Percentiles rank a stretch among this genome's conserved stretches.
Evolutionary conservation across 1,284 basidiomycete genomes (phyloP).

Genomic region (Ceratobasidium sp.): DNA sequence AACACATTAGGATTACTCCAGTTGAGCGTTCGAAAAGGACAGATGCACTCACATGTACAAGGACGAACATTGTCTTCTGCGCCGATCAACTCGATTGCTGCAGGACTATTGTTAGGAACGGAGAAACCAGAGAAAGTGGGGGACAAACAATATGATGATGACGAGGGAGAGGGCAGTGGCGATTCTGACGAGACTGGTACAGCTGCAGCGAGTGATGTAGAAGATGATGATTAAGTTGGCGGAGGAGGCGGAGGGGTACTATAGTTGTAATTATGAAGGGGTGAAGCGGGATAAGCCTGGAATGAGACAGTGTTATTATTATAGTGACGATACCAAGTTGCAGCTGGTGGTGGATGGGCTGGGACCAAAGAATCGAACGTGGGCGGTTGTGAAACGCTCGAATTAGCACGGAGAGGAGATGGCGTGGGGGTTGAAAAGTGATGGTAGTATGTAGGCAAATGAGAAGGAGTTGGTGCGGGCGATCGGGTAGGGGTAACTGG

Average conservation of each 20-base stretch:
- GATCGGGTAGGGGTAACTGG: too few species aligned
- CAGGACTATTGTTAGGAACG: not conserved
- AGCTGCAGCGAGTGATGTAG: not conserved
- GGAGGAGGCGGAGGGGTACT: not conserved
- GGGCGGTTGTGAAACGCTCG: too few species aligned
- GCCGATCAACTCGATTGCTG: not conserved
- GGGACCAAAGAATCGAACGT: too few species aligned
- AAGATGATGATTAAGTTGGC: too few species aligned
- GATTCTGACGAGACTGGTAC: not conserved
- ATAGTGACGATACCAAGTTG: too few species aligned
- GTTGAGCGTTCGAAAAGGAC: not conserved
- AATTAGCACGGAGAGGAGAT: too few species aligned
- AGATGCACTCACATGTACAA: constrained; percentile 17
- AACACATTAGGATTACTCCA: constrained; percentile 18
- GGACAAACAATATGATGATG: not conserved
- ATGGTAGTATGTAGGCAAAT: too few species aligned
- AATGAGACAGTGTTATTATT: too few species aligned
- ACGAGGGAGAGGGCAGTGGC: not conserved
- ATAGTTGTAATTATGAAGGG: not conserved
- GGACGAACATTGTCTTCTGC: not conserved
- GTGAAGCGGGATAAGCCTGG: too few species aligned
- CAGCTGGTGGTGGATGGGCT: too few species aligned
- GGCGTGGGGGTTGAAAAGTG: too few species aligned
- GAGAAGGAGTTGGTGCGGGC: too few species aligned
- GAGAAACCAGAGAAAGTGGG: not conserved